Conservation (phyloP, 2,329 filamentous ascomycete species). For the Ascosphaera acerosa region DNA sequence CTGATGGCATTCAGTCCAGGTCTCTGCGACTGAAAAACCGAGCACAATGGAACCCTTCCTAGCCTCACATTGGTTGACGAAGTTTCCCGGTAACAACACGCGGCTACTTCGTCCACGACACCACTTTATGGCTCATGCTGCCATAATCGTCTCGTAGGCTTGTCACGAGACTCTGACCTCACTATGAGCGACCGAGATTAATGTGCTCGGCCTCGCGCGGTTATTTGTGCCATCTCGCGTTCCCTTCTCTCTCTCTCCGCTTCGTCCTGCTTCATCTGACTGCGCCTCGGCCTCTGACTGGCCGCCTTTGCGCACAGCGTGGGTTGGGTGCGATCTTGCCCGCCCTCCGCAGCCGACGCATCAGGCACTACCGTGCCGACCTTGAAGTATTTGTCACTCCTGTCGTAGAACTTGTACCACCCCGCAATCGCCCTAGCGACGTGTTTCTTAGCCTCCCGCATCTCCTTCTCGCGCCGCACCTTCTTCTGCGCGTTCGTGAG, state of each 20-base stretch:
- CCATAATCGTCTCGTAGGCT: no score
- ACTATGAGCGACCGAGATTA: background rate
- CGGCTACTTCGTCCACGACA: no score
- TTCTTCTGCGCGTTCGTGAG: conserved; percentile 20
- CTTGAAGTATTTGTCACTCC: conserved; percentile 54
- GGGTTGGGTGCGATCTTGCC: conserved; percentile 17
- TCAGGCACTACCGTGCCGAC: conserved; percentile 47
- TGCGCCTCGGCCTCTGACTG: conserved; percentile 34
- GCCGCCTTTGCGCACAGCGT: conserved; percentile 44
- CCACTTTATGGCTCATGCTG: no score
- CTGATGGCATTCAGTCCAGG: no score
- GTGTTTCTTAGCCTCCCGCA: conserved; percentile 34
- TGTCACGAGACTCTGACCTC: no score
- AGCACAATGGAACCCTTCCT: no score
- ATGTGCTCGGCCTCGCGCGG: background rate
- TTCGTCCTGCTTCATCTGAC: conserved; percentile 10
- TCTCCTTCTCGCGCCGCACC: conserved; percentile 35
- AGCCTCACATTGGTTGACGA: no score
- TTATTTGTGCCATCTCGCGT: conserved; percentile 2
- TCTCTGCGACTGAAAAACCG: no score
- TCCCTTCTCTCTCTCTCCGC: conserved; percentile 11
- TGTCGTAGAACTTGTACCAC: conserved; percentile 65
- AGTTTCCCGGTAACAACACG: no score
- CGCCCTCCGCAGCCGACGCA: conserved; percentile 28
- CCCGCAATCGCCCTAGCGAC: conserved; percentile 44